A percentile compares a stretch with the other conserved stretches of the same genome.
Conservation (phyloP, 208 protist species). For the Lotmaria passim region DNA sequence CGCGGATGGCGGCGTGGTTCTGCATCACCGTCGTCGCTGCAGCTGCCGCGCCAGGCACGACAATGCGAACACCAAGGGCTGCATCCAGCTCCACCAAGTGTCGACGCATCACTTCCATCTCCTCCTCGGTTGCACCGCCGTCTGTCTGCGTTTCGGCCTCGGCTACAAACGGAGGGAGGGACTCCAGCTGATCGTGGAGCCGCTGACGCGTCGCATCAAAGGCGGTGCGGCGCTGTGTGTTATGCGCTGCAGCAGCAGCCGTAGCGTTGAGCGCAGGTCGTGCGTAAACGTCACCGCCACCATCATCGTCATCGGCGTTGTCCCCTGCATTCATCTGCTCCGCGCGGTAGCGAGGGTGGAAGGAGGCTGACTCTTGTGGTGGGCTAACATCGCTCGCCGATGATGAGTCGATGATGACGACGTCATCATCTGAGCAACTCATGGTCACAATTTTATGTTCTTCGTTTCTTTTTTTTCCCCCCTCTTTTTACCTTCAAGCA, state of each 20-base stretch:
- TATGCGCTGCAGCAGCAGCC: too few species aligned
- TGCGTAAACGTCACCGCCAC: too few species aligned
- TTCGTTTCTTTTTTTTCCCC: background rate
- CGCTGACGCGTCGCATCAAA: conserved; percentile 1
- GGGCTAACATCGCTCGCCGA: background rate
- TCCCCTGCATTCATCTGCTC: background rate
- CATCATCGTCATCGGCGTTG: background rate
- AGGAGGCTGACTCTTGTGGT: background rate
- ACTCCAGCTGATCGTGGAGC: background rate
- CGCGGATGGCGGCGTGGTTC: background rate
- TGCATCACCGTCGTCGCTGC: background rate
- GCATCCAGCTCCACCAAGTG: conserved; percentile 17
- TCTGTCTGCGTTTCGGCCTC: conserved; percentile 22
- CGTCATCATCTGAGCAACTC: conserved; percentile 22
- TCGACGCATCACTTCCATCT: background rate
- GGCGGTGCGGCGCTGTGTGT: background rate
- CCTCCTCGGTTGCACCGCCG: background rate
- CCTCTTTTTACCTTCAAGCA: background rate
- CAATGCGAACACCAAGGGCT: conserved; percentile 19
- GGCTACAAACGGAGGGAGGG: background rate
- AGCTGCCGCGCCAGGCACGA: background rate
- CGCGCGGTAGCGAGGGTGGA: background rate
- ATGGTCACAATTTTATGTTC: background rate
- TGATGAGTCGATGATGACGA: conserved; percentile 37
- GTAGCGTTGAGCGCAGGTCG: too few species aligned